Evolutionary conservation across 2,329 filamentous ascomycete species (phyloP), one percentile per base, ranked within the genome.

Genomic region (Neonectria magnoliae): DNA sequence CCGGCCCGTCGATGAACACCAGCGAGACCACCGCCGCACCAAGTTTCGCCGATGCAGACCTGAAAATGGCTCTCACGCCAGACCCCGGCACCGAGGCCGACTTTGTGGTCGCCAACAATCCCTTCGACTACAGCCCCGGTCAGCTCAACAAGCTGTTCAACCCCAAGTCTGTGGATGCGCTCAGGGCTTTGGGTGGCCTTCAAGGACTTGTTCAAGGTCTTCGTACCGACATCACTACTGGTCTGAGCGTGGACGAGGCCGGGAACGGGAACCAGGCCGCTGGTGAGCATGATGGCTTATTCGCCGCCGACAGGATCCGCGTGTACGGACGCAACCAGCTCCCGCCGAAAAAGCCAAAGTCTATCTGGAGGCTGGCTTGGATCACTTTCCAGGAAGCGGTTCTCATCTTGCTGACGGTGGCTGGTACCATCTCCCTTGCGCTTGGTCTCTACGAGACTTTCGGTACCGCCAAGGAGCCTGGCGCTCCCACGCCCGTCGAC

Each of bases 61-160:
- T 27, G 48, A 69, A 36, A 36, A 18, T 9, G 7, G 42, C 42
- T 20, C 42, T 45, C 42, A n/a, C 20, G 42, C 42, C 42, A 22
- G 42, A 45, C 42, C 42, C 42, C 13, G 42, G 42, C 42, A 45
- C 42, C 42, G 42, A 45, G n/a, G 42, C 41, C 25, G 57, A 60
- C 25, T 25, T 25, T 25, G 25, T 5, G 25, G 25, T 25, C 25
- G 25, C 25, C 25, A 25, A 25, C 25, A 45, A 29, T 5, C 57
- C 57, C 41, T 60, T 60, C 38, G 33, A 47, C 20, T 16, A 53
- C 41, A 53, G 13, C 27, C 64, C 50, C 59, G 52, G 38, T 14
- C 45, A 53, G 60, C 90, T 94, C 72, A 89, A 88, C 68, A 94
- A 93, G 78, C 80, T 94, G 22, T 82, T 92, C 60, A 93, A 93